Evolutionary conservation across 352 stramenopile species (phyloP).

Genomic region (Phytophthora cactorum): DNA sequence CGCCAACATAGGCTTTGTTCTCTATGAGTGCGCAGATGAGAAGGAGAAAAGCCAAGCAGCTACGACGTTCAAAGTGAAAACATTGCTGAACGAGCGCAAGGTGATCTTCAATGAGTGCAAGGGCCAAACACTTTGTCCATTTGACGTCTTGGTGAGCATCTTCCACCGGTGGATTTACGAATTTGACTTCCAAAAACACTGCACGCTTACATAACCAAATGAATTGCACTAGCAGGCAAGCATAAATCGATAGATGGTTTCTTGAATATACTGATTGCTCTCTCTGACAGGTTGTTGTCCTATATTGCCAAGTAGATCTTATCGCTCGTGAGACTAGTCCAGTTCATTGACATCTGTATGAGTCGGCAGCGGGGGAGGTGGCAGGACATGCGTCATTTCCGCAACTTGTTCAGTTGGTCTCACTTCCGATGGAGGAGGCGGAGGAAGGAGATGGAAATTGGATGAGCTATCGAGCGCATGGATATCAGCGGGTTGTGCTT

Average conservation of each 20-base stretch:
- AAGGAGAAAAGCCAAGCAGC: neutral
- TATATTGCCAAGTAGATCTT: neutral
- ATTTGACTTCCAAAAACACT: constrained; percentile 68
- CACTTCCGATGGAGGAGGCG: constrained; percentile 25
- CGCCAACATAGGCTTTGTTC: constrained; percentile 84
- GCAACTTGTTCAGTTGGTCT: constrained; percentile 5
- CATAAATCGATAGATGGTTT: constrained; percentile 8
- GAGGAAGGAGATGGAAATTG: constrained; percentile 9
- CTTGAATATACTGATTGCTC: constrained; percentile 13
- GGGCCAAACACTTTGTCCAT: constrained; percentile 49
- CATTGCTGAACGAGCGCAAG: constrained; percentile 70
- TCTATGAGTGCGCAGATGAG: constrained; percentile 62
- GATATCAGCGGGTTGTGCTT: neutral
- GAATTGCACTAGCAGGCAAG: neutral
- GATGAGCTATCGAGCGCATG: neutral
- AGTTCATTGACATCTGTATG: constrained; percentile 64
- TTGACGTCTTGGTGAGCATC: constrained; percentile 59
- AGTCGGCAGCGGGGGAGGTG: neutral
- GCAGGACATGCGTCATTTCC: neutral
- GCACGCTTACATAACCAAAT: constrained; percentile 26
- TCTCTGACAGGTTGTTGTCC: neutral
- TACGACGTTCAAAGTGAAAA: constrained; percentile 52
- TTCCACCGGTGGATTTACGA: constrained; percentile 76
- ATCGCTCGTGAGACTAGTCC: constrained; percentile 34
- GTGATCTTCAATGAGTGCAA: constrained; percentile 64